Evolutionary conservation across 179 eudicot genomes (phyloP).

Genomic region (Beta corolliflora): DNA sequence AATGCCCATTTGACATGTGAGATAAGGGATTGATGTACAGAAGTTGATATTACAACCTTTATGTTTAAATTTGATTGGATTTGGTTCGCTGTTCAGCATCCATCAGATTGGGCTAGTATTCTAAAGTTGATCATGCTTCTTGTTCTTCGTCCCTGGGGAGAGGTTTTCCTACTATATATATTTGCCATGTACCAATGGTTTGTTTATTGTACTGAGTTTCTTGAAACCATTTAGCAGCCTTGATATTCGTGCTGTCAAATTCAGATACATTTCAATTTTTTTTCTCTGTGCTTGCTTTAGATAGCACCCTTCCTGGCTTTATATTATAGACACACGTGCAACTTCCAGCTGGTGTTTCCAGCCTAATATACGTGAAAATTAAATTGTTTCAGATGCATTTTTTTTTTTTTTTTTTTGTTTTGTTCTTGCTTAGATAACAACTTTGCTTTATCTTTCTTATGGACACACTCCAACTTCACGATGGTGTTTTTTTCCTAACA

Average conservation of each 20-base stretch:
- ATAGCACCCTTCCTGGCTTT: too few species aligned
- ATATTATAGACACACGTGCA: too few species aligned
- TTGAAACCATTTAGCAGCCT: constrained; percentile 1
- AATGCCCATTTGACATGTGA: neutral
- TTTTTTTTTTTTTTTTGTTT: neutral
- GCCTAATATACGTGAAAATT: neutral
- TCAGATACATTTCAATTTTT: too few species aligned
- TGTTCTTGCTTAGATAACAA: neutral
- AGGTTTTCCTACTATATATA: neutral
- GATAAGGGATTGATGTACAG: neutral
- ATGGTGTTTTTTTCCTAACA: neutral
- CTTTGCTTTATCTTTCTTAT: neutral
- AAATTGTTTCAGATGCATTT: neutral
- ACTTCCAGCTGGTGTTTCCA: too few species aligned
- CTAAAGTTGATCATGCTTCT: neutral
- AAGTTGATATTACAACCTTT: neutral
- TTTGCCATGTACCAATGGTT: neutral
- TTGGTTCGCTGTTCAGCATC: neutral
- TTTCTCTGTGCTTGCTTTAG: too few species aligned
- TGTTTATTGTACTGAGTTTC: neutral
- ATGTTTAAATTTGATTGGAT: neutral
- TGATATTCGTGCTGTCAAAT: too few species aligned
- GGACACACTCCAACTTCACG: neutral
- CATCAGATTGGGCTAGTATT: neutral
- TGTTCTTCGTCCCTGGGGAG: neutral